These are phyloP conservation scores for Apiospora koreana DNA, from an alignment of 2,329 filamentous ascomycete species.

Conservation along the genomic window DNA sequence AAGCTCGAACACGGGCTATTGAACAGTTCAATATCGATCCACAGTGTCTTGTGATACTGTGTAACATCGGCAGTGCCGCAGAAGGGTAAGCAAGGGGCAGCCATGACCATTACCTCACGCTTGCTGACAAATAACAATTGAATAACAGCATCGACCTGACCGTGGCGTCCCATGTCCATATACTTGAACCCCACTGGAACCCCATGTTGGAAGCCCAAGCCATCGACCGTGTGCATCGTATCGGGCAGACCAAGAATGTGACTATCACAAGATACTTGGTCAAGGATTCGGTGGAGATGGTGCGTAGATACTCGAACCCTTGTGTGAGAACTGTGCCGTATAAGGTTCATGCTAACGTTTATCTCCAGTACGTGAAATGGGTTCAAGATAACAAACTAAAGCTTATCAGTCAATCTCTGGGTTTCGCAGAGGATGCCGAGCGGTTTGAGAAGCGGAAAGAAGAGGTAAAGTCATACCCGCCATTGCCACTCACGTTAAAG, in stretches of 20 bases:
- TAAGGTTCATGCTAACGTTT: no score
- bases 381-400: background rate
- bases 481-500: no score
- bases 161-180: conserved; percentile 28
- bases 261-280: conserved; percentile 29
- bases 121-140: no score
- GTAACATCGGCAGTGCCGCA: conserved; percentile 30
- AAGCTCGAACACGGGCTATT: conserved; percentile 16
- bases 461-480: no score
- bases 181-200: conserved; percentile 36
- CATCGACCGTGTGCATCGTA: conserved; percentile 31
- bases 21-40: conserved; percentile 21
- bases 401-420: background rate
- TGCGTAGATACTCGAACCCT: no score
- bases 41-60: conserved; percentile 30
- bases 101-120: no score
- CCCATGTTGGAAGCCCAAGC: conserved; percentile 35
- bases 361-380: background rate
- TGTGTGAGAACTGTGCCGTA: no score
- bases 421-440: background rate
- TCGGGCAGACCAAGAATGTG: conserved; percentile 29
- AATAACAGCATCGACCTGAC: conserved; percentile 28
- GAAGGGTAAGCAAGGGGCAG: conserved; percentile 35
- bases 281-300: conserved; percentile 23
- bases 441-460: background rate